phyloP scores from a whole-genome alignment of 1,284 basidiomycete species.

The Malassezia restricta region DNA sequence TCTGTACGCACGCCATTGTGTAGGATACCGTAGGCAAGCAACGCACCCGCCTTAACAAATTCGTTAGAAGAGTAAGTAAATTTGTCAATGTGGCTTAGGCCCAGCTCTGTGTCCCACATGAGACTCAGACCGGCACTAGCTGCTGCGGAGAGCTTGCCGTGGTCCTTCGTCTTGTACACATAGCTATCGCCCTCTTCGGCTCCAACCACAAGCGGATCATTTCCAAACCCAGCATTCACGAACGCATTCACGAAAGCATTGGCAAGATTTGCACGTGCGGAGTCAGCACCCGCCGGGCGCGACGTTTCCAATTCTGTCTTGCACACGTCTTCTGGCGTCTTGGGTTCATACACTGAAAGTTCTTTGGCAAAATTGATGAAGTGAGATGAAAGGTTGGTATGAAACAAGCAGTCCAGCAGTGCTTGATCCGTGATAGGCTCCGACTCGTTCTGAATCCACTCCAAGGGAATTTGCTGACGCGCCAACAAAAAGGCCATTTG shows the following conservation, averaged over 20 bases:
- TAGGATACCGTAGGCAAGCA: conserved; percentile 85
- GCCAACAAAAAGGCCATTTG: conserved; percentile 90
- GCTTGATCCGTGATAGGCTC: conserved; percentile 50
- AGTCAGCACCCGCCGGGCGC: conserved; percentile 59
- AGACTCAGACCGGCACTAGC: conserved; percentile 85
- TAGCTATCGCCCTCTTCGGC: conserved; percentile 91
- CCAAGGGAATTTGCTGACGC: conserved; percentile 76
- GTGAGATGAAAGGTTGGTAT: conserved; percentile 58
- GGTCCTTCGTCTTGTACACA: conserved; percentile 99
- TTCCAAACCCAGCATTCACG: conserved; percentile 96
- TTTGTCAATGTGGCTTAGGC: conserved; percentile 88
- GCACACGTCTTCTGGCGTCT: conserved; percentile 91
- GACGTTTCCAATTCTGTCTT: conserved; percentile 82
- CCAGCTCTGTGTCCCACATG: conserved; percentile 92
- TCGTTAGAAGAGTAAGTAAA: conserved; percentile 95
- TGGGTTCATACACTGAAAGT: conserved; percentile 76
- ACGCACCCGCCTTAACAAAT: conserved; percentile 89
- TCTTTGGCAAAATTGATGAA: conserved; percentile 92
- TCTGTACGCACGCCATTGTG: conserved; percentile 83
- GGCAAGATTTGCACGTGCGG: conserved; percentile 84
- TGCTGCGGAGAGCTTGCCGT: conserved; percentile 94
- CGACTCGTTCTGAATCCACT: conserved; percentile 66
- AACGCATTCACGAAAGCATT: conserved; percentile 98
- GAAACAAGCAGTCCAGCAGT: conserved; percentile 58
- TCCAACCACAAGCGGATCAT: conserved; percentile 94